Base-by-base conservation (phyloP, 371 early-diverging fungal genomes). In the Syncephalastrum sp. region DNA sequence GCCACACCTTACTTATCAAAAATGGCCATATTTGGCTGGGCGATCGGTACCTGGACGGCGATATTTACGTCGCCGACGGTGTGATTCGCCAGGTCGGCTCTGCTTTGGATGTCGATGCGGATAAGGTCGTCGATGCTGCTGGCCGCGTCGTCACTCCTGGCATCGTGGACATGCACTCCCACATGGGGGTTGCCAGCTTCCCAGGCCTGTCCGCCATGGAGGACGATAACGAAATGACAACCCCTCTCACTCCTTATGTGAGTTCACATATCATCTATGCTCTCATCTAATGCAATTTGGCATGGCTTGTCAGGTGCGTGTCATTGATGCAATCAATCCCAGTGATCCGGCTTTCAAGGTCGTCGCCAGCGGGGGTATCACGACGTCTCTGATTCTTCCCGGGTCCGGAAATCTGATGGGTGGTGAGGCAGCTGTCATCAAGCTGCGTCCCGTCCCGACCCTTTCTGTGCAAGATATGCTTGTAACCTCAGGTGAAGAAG, bases 101-200 rank as follows among this genome's bases (percentile, higher is more conserved):
- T 5, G 65, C 72, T 3, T 24, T 58, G 29, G 51, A 55, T 5
- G 48, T 24, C 29, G 38, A 50, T 3, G 23, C n/a, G 16, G 45
- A 24, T n/a, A 25, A 50, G 49, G 54, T 65, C 15, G 72, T 91
- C 17, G 84, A 92, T 54, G 85, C 85, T 50, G 77, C 73, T 41
- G 87, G 86, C 7, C 83, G 86, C 42, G 80, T 82, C 21, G 75
- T 93, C 15, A 90, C 91, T 7, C 93, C 93, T 12, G 92, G 93
- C 48, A 74, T 93, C 23, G 83, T 93, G 3, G 93, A 91, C 65
- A 86, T 86, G 90, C 90, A 92, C 69, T 82, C 85, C n/a, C 86
- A 84, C 70, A 74, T 84, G 62, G 84, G 85, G 10, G 77, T 85
- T 2, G 78, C 68, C 38, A 77, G 81, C 12, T 84, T 86, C 74